A percentile compares a stretch with the other conserved stretches of the same genome.
These are phyloP conservation scores for Candida glucosophila DNA, from an alignment of 1,139 yeast genomes.

Conservation along the genomic window DNA sequence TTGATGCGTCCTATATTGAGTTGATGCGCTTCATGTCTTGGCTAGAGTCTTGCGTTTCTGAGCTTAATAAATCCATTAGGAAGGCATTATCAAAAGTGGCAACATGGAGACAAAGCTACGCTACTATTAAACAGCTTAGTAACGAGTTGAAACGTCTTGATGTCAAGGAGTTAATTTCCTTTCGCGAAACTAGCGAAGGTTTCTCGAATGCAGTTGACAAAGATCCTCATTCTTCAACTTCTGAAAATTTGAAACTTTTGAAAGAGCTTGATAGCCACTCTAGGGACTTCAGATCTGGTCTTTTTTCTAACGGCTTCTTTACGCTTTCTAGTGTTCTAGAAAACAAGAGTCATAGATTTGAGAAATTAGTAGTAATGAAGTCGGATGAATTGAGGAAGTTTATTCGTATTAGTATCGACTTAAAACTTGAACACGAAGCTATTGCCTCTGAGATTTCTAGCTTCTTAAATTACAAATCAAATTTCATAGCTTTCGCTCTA, in stretches of 20 bases:
- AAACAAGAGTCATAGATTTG: constrained; percentile 26
- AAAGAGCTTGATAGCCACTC: too few relatives aligned
- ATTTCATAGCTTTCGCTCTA: constrained; percentile 27
- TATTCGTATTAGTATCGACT: constrained; percentile 23
- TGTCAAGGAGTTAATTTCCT: too few relatives aligned
- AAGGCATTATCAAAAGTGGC: too few relatives aligned
- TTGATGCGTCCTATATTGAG: constrained; percentile 10
- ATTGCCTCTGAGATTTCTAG: constrained; percentile 57
- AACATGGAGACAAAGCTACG: too few relatives aligned
- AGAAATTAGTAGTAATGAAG: constrained; percentile 20
- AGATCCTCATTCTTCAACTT: too few relatives aligned
- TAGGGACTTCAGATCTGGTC: too few relatives aligned
- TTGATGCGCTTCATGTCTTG: constrained; percentile 16
- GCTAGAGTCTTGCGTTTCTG: constrained; percentile 23
- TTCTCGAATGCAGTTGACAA: too few relatives aligned
- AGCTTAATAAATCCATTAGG: too few relatives aligned
- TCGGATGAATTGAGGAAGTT: constrained; percentile 27
- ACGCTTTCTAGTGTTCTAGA: constrained; percentile 17
- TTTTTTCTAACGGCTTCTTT: constrained; percentile 18
- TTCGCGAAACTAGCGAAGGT: too few relatives aligned
- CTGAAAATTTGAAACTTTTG: too few relatives aligned
- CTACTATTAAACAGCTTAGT: too few relatives aligned
- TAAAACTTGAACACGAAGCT: constrained; percentile 45
- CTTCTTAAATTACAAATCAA: constrained; percentile 42
- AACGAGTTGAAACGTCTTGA: too few relatives aligned